Conservation (phyloP, 2,329 filamentous ascomycete species). For the Septoria linicola region DNA sequence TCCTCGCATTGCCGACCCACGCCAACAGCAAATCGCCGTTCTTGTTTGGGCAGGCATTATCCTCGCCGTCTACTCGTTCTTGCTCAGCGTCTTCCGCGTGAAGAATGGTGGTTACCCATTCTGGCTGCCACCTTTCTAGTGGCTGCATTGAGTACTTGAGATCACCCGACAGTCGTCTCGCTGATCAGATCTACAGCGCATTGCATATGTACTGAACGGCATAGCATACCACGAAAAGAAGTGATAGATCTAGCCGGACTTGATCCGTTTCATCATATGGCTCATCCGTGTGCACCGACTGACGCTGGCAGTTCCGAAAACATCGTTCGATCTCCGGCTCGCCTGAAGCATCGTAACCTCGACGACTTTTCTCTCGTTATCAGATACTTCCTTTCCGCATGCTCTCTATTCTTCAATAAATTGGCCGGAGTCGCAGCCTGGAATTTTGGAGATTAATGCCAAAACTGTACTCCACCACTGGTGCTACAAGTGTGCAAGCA, state of each 20-base stretch:
- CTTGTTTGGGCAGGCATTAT: constrained; percentile 75
- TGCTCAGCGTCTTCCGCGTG: constrained; percentile 86
- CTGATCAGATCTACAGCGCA: background rate
- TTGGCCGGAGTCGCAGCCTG: too few relatives aligned
- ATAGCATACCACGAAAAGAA: constrained; percentile 2
- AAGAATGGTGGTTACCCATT: constrained; percentile 98
- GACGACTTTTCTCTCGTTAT: too few relatives aligned
- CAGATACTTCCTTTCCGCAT: too few relatives aligned
- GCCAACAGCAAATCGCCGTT: constrained; percentile 76
- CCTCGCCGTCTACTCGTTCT: constrained; percentile 85
- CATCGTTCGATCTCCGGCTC: too few relatives aligned
- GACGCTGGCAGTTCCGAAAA: background rate
- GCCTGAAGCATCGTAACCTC: too few relatives aligned
- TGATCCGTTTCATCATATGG: background rate
- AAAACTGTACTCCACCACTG: too few relatives aligned
- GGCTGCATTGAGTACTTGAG: constrained; percentile 14
- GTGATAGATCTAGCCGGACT: background rate
- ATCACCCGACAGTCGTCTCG: constrained; percentile 32
- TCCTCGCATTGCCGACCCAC: constrained; percentile 77
- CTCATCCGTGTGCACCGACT: background rate
- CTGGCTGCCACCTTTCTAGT: constrained; percentile 83
- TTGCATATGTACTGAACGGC: constrained; percentile 1
- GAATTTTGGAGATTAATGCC: too few relatives aligned
- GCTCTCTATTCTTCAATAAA: too few relatives aligned
- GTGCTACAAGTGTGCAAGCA: too few relatives aligned